Evolutionary conservation across 129 eudicot genomes (phyloP).

Genomic region (Saussurea involucrata): DNA sequence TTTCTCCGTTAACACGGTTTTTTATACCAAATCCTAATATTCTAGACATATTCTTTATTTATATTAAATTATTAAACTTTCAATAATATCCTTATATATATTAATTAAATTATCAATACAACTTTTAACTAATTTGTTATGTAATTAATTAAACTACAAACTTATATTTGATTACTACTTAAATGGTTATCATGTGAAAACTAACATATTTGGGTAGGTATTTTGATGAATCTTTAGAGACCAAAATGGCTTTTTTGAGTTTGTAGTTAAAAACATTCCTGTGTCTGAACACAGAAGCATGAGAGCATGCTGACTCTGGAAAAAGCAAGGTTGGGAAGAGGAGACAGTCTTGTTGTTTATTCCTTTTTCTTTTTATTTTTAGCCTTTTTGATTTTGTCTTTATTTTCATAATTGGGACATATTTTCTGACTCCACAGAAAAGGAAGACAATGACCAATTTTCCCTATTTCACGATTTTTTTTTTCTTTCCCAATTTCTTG

Average conservation of each 20-base stretch:
- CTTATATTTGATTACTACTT: slow-evolving; percentile 1
- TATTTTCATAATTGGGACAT: slow-evolving; percentile 39
- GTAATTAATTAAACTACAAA: neutral
- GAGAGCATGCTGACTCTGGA: slow-evolving; percentile 44
- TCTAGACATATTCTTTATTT: too few species aligned
- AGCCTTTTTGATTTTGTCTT: slow-evolving; percentile 43
- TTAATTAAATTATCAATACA: neutral
- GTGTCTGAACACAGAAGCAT: slow-evolving; percentile 45
- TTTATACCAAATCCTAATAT: too few species aligned
- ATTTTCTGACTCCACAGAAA: slow-evolving; percentile 33
- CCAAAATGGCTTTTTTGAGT: slow-evolving; percentile 29
- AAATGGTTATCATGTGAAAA: slow-evolving; percentile 23
- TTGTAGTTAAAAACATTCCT: slow-evolving; percentile 36
- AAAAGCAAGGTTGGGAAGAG: slow-evolving; percentile 40
- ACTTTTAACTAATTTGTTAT: neutral
- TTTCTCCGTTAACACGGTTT: too few species aligned
- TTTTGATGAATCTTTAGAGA: slow-evolving; percentile 14
- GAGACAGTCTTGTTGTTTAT: slow-evolving; percentile 39
- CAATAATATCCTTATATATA: too few species aligned
- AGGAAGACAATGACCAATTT: slow-evolving; percentile 31
- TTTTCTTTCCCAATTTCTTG: neutral
- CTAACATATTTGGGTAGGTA: slow-evolving; percentile 36
- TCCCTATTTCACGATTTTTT: too few species aligned
- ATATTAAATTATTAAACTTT: too few species aligned
- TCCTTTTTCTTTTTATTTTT: slow-evolving; percentile 35